phyloP scores from a whole-genome alignment of 805 yeast genomes.

The Candida corydali region DNA sequence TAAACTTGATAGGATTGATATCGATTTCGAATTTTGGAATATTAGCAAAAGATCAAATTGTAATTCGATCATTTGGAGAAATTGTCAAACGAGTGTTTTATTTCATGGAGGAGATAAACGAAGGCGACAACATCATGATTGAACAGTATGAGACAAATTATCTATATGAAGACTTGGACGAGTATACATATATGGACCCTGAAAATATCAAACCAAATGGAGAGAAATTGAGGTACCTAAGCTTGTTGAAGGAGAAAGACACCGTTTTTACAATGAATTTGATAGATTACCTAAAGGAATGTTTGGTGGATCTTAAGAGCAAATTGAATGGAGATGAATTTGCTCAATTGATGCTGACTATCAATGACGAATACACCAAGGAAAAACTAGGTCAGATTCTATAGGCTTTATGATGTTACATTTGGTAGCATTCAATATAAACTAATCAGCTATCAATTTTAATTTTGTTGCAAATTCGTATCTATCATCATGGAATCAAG shows the following conservation, averaged over 20 bases:
- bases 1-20: constrained; percentile 59
- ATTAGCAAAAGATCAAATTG: constrained; percentile 17
- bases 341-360: constrained; percentile 25
- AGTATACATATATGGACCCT: constrained; percentile 37
- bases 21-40: constrained; percentile 40
- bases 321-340: constrained; percentile 26
- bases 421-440: constrained; percentile 1
- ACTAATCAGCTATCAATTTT: not conserved
- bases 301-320: constrained; percentile 22
- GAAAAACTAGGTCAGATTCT: constrained; percentile 20
- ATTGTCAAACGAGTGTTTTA: constrained; percentile 31
- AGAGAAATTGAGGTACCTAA: constrained; percentile 35
- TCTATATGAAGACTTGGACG: constrained; percentile 39
- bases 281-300: constrained; percentile 36
- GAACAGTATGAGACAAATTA: constrained; percentile 34
- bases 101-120: constrained; percentile 73
- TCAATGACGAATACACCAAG: constrained; percentile 32
- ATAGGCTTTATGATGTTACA: not conserved
- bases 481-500: not conserved
- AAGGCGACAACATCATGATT: constrained; percentile 34
- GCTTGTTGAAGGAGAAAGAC: constrained; percentile 26
- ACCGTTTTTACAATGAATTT: constrained; percentile 43
- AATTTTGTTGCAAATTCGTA: not conserved
- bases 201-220: constrained; percentile 38
- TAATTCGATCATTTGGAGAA: constrained; percentile 20